Conservation (phyloP, 169 alveolate species). For the Condylostoma magnum region DNA sequence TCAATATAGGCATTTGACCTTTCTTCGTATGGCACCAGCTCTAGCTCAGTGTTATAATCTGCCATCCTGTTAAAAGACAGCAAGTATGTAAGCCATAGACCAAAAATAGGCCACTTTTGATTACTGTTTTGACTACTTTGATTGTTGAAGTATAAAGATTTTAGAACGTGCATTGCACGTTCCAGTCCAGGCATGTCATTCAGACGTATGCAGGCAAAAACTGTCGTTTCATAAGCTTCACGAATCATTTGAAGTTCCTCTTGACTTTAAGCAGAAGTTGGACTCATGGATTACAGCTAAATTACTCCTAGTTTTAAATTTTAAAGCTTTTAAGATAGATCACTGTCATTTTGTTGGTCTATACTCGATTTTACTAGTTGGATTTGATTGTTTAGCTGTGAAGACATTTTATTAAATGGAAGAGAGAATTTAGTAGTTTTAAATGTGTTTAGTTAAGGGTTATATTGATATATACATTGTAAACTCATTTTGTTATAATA, state of each 20-base stretch:
- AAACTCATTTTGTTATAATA: too few species aligned
- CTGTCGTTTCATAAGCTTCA: neutral
- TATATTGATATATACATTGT: too few species aligned
- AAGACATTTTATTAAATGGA: too few species aligned
- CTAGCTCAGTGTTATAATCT: conserved; percentile 43
- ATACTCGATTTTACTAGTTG: too few species aligned
- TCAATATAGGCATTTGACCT: conserved; percentile 26
- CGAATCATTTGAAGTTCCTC: conserved; percentile 12
- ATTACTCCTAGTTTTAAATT: too few species aligned
- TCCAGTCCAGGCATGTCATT: conserved; percentile 24
- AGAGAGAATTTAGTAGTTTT: too few species aligned
- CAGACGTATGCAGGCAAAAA: neutral
- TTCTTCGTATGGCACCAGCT: conserved; percentile 31
- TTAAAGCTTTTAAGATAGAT: too few species aligned
- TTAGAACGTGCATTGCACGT: conserved; percentile 29
- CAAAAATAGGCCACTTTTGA: conserved; percentile 31
- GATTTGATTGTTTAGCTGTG: too few species aligned
- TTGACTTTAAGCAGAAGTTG: conserved; percentile 12
- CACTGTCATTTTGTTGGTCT: too few species aligned
- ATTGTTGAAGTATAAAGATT: conserved; percentile 18
- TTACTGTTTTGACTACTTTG: conserved; percentile 8
- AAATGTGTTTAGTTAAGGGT: too few species aligned
- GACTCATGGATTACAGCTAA: conserved; percentile 14
- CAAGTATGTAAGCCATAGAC: conserved; percentile 36
- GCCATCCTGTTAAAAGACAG: conserved; percentile 42